Evolutionary conservation across 495 filamentous ascomycete genomes (phyloP), one percentile per base, ranked within the genome.

Genomic region (Neurospora cerealis): DNA sequence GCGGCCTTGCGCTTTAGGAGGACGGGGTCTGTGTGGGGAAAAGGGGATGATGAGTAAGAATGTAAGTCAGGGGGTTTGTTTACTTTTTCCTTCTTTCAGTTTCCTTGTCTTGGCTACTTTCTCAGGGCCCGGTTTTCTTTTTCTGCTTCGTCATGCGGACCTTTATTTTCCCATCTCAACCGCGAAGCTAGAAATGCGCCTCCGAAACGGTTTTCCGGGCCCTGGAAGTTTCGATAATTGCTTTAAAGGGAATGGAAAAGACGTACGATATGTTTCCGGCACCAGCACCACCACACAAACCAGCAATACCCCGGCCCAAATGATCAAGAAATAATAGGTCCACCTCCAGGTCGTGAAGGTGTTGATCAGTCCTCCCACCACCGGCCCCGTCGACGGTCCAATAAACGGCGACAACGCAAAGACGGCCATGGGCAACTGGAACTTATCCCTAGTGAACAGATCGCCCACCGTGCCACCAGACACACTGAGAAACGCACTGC

Each of bases 391-490:
- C 70, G 83, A 83, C 66, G 89, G 91, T 19, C 93, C 93, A 44
- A 93, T 81, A 77, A 96, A 96, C 9, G 94, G 95, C 17, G 88
- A 86, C 9, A 91, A 86, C 1, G 93, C 93, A 78, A 95, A 97
- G 13, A 97, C 78, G 28, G 79, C 78, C 86, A 87, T 83, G 34
- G 87, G 87, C 40, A 87, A 86, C 72, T 89, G 89, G 70, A 98
- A 90, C 70, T 94, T 87, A 69, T 93, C 85, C 34, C 89, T 89
- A 19, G 84, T 83, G 80, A 98, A 98, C 82, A 98, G 83, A 80
- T 99, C 95, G 11, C 93, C 94, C 5, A 97, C 92, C 1, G 94
- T 97, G 1, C 94, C 95, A 37, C 96, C 95, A 5, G 94, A 92
- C 4, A 98, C 95, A 71, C 89, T 91, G 69, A 99, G 82, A 80